Base-by-base conservation (phyloP, 1,139 yeast species). In the Pichia sp. region DNA sequence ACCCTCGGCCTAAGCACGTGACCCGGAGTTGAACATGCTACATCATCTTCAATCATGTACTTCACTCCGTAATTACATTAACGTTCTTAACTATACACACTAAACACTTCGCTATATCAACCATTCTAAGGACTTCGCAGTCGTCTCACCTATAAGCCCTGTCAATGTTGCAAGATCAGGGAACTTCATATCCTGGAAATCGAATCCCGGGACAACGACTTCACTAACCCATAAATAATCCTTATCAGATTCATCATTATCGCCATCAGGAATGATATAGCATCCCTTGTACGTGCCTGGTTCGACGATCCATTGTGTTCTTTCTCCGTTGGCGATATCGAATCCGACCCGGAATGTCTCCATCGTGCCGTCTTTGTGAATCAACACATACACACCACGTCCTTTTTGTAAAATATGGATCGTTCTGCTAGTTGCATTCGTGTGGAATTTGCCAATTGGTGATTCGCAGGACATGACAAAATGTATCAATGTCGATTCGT, bases 121-220 rank as follows among this genome's bases (percentile, higher is more conserved):
- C 62, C 67, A 70, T 22, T 62, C 56, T 44, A 73, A 48, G 18
- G 62, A 58, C 9, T 59, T 53, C 1, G 75, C 71, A 4, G 38
- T 38, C 10, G 60, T 60, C 10, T 53, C 53, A 8, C 77, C 79
- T 1, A 72, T 71, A 10, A 72, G 55, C 3, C 53, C 53, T 6
- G 46, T 53, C 38, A 75, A 58, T 0, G 61, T 57, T 18, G 54
- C 52, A 20, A 64, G 61, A 14, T 63, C 53, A 64, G 75, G 60
- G 55, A 73, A 73, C 39, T 61, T 59, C 53, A 74, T 78, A 51
- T 76, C 81, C n/a, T 67, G 68, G 50, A 68, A 76, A 46, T 76
- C 79, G 53, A 76, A 76, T 1, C 81, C 81, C 3, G 81, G 81
- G 8, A 75, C 77, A 17, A 76, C 81, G 18, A 76, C 76, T 53